phyloP scores from a whole-genome alignment of 169 alveolate genomes.

The Plasmodium sp. region DNA sequence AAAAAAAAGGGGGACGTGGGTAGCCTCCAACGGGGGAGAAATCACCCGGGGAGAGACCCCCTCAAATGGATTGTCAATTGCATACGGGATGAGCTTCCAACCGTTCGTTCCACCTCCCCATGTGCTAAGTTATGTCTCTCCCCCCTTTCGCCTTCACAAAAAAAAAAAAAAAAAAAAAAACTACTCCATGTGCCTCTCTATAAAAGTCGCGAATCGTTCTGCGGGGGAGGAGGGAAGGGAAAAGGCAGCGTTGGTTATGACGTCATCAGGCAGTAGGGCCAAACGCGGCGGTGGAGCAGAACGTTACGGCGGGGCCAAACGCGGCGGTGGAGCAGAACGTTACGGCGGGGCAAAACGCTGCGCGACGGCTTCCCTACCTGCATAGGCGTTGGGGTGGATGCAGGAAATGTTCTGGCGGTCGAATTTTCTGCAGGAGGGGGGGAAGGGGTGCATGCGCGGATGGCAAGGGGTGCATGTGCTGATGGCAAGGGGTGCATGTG shows the following conservation, averaged over 20 bases:
- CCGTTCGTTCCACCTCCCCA: background rate
- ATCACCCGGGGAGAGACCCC: background rate
- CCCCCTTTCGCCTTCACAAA: background rate
- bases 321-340: no score
- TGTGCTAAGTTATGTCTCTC: background rate
- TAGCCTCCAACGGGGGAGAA: background rate
- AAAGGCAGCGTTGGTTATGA: background rate
- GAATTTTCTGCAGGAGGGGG: slow-evolving; percentile 11
- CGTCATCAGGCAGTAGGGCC: background rate
- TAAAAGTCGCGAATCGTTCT: slow-evolving; percentile 60
- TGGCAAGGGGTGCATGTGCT: background rate
- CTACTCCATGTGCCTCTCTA: slow-evolving; percentile 52
- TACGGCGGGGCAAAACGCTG: background rate
- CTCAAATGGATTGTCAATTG: background rate
- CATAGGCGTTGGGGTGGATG: slow-evolving; percentile 48
- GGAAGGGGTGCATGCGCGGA: background rate
- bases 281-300: no score
- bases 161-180: background rate
- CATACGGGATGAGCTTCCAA: background rate
- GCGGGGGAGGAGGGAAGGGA: background rate
- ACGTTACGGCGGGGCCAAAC: background rate
- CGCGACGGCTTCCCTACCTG: slow-evolving; percentile 10
- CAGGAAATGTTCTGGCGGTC: slow-evolving; percentile 61
- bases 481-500: no score
- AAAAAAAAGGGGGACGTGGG: background rate